Percentiles rank a stretch among this genome's conserved stretches.
Conservation (phyloP, 768 basidiomycete genomes). For the Nidularia sp. region DNA sequence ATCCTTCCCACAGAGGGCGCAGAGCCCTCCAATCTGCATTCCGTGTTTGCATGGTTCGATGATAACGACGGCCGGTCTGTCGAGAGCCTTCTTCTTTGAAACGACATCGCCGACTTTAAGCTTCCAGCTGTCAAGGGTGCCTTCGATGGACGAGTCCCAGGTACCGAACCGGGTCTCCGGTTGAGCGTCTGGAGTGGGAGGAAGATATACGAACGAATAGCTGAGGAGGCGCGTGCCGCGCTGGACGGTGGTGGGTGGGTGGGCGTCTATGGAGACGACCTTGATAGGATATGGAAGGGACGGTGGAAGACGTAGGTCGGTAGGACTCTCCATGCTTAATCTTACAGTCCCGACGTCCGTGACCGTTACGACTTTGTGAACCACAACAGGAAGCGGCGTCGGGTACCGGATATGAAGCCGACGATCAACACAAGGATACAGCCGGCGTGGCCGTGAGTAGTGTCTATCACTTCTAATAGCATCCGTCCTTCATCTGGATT, state of each 20-base stretch:
- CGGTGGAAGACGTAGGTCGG: constrained; percentile 72
- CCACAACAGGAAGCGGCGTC: too few species aligned
- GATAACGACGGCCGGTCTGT: constrained; percentile 59
- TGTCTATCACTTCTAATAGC: too few species aligned
- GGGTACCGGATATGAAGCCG: too few species aligned
- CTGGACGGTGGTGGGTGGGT: constrained; percentile 37
- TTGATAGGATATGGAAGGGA: constrained; percentile 86
- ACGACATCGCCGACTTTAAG: constrained; percentile 64
- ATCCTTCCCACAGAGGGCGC: constrained; percentile 93
- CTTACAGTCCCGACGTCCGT: constrained; percentile 16
- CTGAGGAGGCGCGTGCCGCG: constrained; percentile 80
- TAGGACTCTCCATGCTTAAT: constrained; percentile 51
- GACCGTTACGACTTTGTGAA: too few species aligned
- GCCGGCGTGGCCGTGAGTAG: too few species aligned
- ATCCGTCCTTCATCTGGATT: too few species aligned
- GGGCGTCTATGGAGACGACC: constrained; percentile 64
- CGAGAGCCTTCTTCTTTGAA: constrained; percentile 52
- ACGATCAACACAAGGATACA: too few species aligned
- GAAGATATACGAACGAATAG: constrained; percentile 71
- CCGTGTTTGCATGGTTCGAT: constrained; percentile 96
- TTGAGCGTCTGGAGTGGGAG: constrained; percentile 36
- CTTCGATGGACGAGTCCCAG: constrained; percentile 89
- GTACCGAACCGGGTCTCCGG: constrained; percentile 78
- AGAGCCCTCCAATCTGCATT: constrained; percentile 88
- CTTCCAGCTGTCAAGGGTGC: constrained; percentile 69